These are phyloP conservation scores for Sesbania bispinosa DNA, from an alignment of 306 rosid genomes.

Conservation along the genomic window DNA sequence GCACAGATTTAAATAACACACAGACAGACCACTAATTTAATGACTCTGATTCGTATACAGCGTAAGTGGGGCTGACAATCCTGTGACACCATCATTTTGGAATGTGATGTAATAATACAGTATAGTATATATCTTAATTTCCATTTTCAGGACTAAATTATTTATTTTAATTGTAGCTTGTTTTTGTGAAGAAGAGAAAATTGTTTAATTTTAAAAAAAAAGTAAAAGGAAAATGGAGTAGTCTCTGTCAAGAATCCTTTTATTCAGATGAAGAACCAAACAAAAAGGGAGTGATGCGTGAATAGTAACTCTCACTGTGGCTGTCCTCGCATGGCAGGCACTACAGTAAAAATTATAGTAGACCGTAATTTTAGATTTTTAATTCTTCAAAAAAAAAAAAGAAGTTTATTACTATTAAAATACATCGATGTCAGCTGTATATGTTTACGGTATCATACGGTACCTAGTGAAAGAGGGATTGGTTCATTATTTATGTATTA, in stretches of 20 bases:
- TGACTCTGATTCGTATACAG: conserved; percentile 22
- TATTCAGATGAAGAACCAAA: conserved; percentile 32
- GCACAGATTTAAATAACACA: conserved; percentile 12
- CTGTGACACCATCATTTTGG: conserved; percentile 35
- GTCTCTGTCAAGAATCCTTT: conserved; percentile 33
- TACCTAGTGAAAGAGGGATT: neutral
- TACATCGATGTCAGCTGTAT: too few species aligned
- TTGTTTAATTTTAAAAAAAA: too few species aligned
- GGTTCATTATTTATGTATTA: conserved; percentile 6
- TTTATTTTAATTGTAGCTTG: neutral
- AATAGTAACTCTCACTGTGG: conserved; percentile 39
- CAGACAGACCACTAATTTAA: conserved; percentile 30
- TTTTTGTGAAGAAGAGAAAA: too few species aligned
- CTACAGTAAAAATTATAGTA: conserved; percentile 28
- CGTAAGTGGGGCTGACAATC: too few species aligned
- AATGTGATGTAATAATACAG: conserved; percentile 24
- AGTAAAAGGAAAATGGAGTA: neutral
- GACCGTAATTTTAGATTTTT: neutral
- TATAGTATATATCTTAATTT: too few species aligned
- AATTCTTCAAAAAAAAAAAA: neutral
- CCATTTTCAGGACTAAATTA: too few species aligned
- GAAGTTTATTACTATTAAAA: neutral
- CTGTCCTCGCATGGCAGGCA: conserved; percentile 33
- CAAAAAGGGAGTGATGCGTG: conserved; percentile 36
- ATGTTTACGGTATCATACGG: too few species aligned